Evolutionary conservation across 139 green algal genomes (phyloP).

Genomic region (Chlorella sp.): DNA sequence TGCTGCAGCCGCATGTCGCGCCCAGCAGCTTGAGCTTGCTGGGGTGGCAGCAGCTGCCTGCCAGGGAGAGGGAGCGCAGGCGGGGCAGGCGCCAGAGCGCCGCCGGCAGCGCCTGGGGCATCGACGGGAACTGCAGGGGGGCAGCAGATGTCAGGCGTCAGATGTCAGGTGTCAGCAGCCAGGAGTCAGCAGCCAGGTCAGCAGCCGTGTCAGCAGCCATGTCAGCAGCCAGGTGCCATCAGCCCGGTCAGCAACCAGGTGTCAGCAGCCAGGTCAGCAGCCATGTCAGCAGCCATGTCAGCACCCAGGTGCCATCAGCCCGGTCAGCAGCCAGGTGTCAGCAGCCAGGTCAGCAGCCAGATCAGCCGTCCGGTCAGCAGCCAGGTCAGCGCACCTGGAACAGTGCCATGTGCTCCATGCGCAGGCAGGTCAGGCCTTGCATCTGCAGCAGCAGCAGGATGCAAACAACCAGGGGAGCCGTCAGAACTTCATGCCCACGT

Average conservation of each 20-base stretch:
- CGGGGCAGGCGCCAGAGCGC: constrained; percentile 34
- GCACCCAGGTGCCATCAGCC: no score
- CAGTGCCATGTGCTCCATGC: constrained; percentile 19
- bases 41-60: constrained; percentile 16
- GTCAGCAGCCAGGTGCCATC: no score
- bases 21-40: constrained; percentile 33
- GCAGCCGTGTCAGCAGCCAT: no score
- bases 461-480: not conserved
- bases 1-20: constrained; percentile 17
- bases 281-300: no score
- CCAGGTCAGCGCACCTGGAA: not conserved
- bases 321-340: no score
- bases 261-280: no score
- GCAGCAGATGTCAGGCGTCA: no score
- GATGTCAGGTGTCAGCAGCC: no score
- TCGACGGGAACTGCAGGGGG: constrained; percentile 12
- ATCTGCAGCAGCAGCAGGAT: constrained; percentile 18
- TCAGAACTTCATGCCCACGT: not conserved
- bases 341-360: no score
- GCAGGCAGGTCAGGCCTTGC: constrained; percentile 9
- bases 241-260: no score
- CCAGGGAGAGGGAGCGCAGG: constrained; percentile 24
- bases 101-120: constrained; percentile 11
- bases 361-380: no score
- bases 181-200: no score